Evolutionary conservation across 192 early-diverging fungal genomes (phyloP).

Genomic region (Piromyces finnis): DNA sequence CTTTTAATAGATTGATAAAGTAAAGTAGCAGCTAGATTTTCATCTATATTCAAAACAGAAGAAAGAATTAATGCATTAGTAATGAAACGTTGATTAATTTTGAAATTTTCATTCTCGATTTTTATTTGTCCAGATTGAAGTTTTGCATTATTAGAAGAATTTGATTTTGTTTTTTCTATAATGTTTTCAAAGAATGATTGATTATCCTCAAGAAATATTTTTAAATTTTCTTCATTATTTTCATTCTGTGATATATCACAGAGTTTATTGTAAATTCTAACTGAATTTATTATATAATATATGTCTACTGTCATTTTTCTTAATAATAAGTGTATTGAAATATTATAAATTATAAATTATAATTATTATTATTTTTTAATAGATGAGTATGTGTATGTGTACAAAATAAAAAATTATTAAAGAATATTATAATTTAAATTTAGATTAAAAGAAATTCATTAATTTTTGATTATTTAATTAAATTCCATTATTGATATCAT

Average conservation of each 20-base stretch:
- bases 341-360: too few species aligned
- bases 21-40: neutral
- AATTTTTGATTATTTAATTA: too few species aligned
- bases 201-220: neutral
- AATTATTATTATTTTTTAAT: too few species aligned
- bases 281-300: neutral
- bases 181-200: neutral
- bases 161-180: neutral
- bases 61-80: neutral
- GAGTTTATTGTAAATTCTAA: neutral
- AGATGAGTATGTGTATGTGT: too few species aligned
- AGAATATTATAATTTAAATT: too few species aligned
- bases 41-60: neutral
- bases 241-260: neutral
- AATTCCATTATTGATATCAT: too few species aligned
- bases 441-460: too few species aligned
- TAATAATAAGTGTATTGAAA: too few species aligned
- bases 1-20: neutral
- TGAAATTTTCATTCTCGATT: neutral
- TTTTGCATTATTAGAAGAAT: neutral
- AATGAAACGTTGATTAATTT: neutral
- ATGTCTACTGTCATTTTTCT: neutral
- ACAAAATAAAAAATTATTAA: too few species aligned
- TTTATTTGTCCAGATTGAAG: neutral
- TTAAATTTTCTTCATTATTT: neutral